Percentiles rank a stretch among this genome's conserved stretches.
Conservation (phyloP, 345 rosid genomes). For the Physaria fendleri region DNA sequence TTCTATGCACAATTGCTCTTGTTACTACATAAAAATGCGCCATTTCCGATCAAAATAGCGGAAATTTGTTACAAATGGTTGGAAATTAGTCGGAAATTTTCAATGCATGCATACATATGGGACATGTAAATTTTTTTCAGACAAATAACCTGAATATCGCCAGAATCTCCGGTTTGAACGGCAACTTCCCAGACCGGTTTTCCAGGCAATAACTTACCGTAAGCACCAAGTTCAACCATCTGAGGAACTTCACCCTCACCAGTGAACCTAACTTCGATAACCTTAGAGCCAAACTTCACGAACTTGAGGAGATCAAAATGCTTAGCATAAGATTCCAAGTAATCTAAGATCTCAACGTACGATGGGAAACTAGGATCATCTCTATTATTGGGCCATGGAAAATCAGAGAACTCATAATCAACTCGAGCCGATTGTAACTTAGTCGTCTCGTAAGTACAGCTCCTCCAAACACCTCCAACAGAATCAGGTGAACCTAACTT, state of each 20-base stretch:
- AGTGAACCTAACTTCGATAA: slow-evolving; percentile 49
- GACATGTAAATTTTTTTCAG: too few relatives aligned
- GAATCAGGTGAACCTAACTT: slow-evolving; percentile 45
- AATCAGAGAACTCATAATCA: slow-evolving; percentile 83
- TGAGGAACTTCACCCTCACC: slow-evolving; percentile 32
- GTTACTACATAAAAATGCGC: too few relatives aligned
- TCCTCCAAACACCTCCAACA: slow-evolving; percentile 93
- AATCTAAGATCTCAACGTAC: slow-evolving; percentile 55
- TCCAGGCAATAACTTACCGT: slow-evolving; percentile 46
- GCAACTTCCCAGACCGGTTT: slow-evolving; percentile 80
- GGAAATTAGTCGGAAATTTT: too few relatives aligned
- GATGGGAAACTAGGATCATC: slow-evolving; percentile 64
- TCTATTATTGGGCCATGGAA: slow-evolving; percentile 70
- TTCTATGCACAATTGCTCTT: neutral
- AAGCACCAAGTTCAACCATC: slow-evolving; percentile 15
- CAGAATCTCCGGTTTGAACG: slow-evolving; percentile 44
- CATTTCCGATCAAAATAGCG: too few relatives aligned
- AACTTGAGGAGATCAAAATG: slow-evolving; percentile 59
- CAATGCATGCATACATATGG: too few relatives aligned
- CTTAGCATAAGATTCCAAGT: slow-evolving; percentile 65
- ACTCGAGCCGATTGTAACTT: slow-evolving; percentile 67
- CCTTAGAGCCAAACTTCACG: slow-evolving; percentile 64
- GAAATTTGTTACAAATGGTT: too few relatives aligned
- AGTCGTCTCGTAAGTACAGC: slow-evolving; percentile 67
- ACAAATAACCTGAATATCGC: slow-evolving; percentile 68